Evolutionary conservation across 306 rosid genomes (phyloP), one percentile per base, ranked within the genome.

Genomic region (Pterocarpus macrocarpus): DNA sequence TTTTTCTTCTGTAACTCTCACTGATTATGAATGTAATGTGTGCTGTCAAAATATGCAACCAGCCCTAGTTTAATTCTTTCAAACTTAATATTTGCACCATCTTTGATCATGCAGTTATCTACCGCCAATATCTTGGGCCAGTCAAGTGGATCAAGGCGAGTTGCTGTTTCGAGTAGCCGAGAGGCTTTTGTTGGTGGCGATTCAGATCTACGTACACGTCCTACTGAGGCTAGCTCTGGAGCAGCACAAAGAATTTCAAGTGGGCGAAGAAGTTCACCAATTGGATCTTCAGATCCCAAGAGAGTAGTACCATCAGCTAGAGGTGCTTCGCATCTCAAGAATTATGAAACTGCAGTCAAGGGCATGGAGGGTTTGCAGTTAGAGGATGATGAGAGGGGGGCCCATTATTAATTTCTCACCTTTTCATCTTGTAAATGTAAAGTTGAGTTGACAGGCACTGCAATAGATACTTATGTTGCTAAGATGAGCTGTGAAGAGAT

Each of bases 111-210:
- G 88, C 92, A 93, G 96, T 74, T 86, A 47, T 47, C 88, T 35
- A 75, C 79, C 16, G 33, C 89, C 76, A 90, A 87, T 73, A 72
- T 80, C 10, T 30, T 87, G 80, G 94, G 94, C 50, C 89, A 89
- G 74, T 71, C 97, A 36, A 84, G 92, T 76, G 97, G 96, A 61
- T 83, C 94, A 22, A 89, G 94, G 86, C 91, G 97, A 62, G 91
- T 85, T 33, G 91, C 88, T 69, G 87, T 85, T 73, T 90, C 97
- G 38, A 71, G 95, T 86, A 89, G 93, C 80, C 89, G 91, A 0
- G 97, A 92, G 5, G 88, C 93, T 63, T 86, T 84, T 64, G 73
- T 68, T 58, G 86, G 88, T 55, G 84, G 86, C 39, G 97, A 92
- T 30, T 86, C 85, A 7, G 94, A 92, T 65, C 79, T 57, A 33